Evolutionary conservation across 208 protist species (phyloP).

Genomic region (Leishmania gerbilli): DNA sequence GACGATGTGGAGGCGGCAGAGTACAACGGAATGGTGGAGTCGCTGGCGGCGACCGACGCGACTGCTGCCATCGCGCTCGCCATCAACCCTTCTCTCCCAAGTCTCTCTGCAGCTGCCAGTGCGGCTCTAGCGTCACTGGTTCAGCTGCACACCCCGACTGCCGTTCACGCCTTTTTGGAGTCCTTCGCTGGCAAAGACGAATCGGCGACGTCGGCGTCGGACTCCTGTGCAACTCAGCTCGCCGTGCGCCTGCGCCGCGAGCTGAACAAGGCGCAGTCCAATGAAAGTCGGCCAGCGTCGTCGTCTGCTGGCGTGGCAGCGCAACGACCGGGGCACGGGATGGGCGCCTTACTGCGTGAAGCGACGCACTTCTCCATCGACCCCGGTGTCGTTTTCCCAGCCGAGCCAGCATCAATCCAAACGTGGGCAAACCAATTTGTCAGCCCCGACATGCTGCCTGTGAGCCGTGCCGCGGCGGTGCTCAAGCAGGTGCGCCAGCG

Average conservation of each 20-base stretch:
- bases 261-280: not conserved
- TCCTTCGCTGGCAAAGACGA: conserved; percentile 60
- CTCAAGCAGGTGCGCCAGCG: conserved; percentile 30
- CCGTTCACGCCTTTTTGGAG: conserved; percentile 57
- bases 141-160: conserved; percentile 40
- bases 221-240: conserved; percentile 73
- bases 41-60: conserved; percentile 37
- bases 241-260: conserved; percentile 43
- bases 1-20: conserved; percentile 19
- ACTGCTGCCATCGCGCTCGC: conserved; percentile 55
- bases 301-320: not conserved
- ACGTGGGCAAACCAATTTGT: conserved; percentile 49
- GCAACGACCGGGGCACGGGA: not conserved
- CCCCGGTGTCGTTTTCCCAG: conserved; percentile 61
- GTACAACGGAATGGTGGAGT: conserved; percentile 67
- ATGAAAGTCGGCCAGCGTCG: not conserved
- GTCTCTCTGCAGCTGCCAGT: conserved; percentile 36
- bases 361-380: conserved; percentile 55
- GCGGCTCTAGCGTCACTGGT: conserved; percentile 51
- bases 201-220: conserved; percentile 28
- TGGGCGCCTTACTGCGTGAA: conserved; percentile 18
- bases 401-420: conserved; percentile 51
- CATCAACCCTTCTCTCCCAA: conserved; percentile 52
- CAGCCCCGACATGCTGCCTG: conserved; percentile 24
- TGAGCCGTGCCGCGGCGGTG: conserved; percentile 32